A percentile compares a stretch with the other conserved stretches of the same genome.
phyloP scores from a whole-genome alignment of 805 yeast genomes.

The Zygosaccharomyces lentus region DNA sequence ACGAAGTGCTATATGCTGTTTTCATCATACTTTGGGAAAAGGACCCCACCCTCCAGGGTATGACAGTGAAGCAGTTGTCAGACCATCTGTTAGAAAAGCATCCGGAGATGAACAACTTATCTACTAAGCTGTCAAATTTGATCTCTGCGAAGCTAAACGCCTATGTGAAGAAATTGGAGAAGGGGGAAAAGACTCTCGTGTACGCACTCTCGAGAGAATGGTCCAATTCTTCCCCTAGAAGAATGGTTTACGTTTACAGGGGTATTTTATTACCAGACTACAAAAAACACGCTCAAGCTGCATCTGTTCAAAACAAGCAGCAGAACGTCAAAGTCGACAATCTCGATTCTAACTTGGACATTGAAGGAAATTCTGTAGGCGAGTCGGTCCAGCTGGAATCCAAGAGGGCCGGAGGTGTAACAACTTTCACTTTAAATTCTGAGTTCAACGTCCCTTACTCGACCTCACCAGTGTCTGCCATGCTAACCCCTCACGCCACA shows the following conservation, averaged over 20 bases:
- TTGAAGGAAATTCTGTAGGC: conserved; percentile 3
- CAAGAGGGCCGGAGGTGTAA: conserved; percentile 2
- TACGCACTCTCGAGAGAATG: conserved; percentile 81
- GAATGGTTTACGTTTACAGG: conserved; percentile 85
- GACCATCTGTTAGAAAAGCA: conserved; percentile 68
- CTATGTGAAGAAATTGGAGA: conserved; percentile 78
- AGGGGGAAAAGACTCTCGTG: conserved; percentile 67
- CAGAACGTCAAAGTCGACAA: conserved; percentile 21
- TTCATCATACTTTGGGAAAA: conserved; percentile 65
- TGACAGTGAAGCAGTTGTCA: conserved; percentile 88
- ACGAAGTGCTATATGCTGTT: conserved; percentile 70
- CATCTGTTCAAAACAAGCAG: conserved; percentile 31
- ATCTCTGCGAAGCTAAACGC: conserved; percentile 82
- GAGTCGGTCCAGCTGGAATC: conserved; percentile 1
- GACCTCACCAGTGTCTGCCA: conserved; percentile 75
- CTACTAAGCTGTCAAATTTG: conserved; percentile 74
- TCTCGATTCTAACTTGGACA: conserved; percentile 12
- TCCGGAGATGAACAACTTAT: conserved; percentile 78
- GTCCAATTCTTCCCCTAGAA: conserved; percentile 85
- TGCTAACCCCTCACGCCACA: conserved; percentile 29
- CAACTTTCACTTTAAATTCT: conserved; percentile 25
- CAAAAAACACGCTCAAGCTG: conserved; percentile 63
- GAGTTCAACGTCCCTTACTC: conserved; percentile 57
- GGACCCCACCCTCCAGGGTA: conserved; percentile 67
- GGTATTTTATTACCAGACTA: conserved; percentile 75